phyloP scores from a whole-genome alignment of 2,329 filamentous ascomycete genomes.

The Phialophora verrucosa region DNA sequence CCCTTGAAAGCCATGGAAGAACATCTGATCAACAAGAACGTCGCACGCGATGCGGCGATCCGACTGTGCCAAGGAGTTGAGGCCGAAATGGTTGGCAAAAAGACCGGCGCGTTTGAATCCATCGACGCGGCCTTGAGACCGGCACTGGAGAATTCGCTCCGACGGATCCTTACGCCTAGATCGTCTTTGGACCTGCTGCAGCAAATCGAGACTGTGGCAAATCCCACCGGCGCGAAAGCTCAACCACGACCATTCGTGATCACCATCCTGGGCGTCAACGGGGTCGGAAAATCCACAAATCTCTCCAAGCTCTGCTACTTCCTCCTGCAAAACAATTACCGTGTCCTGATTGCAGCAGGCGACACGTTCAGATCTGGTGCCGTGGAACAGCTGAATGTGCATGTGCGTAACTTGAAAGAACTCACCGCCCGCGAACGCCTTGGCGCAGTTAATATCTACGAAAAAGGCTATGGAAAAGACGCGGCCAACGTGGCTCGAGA shows the following conservation, averaged over 20 bases:
- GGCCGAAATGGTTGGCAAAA: constrained; percentile 84
- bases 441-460: constrained; percentile 85
- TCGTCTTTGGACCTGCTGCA: constrained; percentile 92
- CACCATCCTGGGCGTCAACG: constrained; percentile 97
- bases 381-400: constrained; percentile 94
- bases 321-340: constrained; percentile 94
- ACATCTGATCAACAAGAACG: constrained; percentile 92
- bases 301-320: constrained; percentile 98
- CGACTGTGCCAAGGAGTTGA: constrained; percentile 91
- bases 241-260: constrained; percentile 87
- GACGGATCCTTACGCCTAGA: constrained; percentile 94
- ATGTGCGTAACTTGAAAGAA: constrained; percentile 91
- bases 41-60: constrained; percentile 90
- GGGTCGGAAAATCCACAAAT: constrained; percentile 97
- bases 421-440: constrained; percentile 79
- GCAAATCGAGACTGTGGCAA: constrained; percentile 81
- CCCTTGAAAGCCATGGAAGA: constrained; percentile 96
- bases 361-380: constrained; percentile 97
- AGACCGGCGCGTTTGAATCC: constrained; percentile 88
- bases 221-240: constrained; percentile 68
- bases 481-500: constrained; percentile 94
- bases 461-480: constrained; percentile 97
- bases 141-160: constrained; percentile 89
- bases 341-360: constrained; percentile 89
- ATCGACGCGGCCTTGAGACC: constrained; percentile 81